These are phyloP conservation scores for Talaromyces funiculosus DNA, from an alignment of 2,329 filamentous ascomycete genomes.

Conservation along the genomic window DNA sequence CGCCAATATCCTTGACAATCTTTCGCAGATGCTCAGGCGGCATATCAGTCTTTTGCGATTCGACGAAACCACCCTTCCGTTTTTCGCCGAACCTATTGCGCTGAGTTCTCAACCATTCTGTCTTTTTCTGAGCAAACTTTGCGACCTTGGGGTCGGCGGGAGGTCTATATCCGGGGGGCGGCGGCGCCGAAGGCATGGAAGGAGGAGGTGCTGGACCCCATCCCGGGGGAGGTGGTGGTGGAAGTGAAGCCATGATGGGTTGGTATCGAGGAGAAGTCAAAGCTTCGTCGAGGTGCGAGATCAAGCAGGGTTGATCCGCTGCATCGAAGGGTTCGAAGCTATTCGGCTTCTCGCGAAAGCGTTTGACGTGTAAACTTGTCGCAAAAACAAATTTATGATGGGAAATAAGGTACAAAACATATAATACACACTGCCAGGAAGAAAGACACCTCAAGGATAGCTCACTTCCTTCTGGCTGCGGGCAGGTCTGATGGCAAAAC, in stretches of 20 bases:
- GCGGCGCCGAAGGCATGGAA: slow-evolving; percentile 58
- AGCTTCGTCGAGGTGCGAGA: slow-evolving; percentile 11
- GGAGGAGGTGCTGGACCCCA: slow-evolving; percentile 52
- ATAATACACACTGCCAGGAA: slow-evolving; percentile 16
- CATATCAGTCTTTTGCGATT: slow-evolving; percentile 98
- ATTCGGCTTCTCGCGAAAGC: slow-evolving; percentile 9
- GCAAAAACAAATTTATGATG: background rate
- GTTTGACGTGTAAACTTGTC: background rate
- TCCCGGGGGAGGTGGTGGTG: slow-evolving; percentile 63
- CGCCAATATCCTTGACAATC: slow-evolving; percentile 96
- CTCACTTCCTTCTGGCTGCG: slow-evolving; percentile 26
- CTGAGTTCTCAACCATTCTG: slow-evolving; percentile 91
- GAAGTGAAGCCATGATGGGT: slow-evolving; percentile 53
- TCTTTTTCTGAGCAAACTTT: slow-evolving; percentile 98
- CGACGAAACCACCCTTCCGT: slow-evolving; percentile 90
- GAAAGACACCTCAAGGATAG: slow-evolving; percentile 19
- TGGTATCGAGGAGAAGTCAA: slow-evolving; percentile 13
- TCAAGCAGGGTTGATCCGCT: slow-evolving; percentile 31
- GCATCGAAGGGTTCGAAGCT: slow-evolving; percentile 17
- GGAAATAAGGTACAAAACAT: background rate
- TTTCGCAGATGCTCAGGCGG: slow-evolving; percentile 96
- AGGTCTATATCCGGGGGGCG: slow-evolving; percentile 79
- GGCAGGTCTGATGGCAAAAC: slow-evolving; percentile 12
- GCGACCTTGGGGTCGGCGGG: slow-evolving; percentile 75
- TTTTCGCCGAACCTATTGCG: slow-evolving; percentile 95